phyloP scores from a whole-genome alignment of 2,329 filamentous ascomycete genomes.

The Cercospora berteroae region DNA sequence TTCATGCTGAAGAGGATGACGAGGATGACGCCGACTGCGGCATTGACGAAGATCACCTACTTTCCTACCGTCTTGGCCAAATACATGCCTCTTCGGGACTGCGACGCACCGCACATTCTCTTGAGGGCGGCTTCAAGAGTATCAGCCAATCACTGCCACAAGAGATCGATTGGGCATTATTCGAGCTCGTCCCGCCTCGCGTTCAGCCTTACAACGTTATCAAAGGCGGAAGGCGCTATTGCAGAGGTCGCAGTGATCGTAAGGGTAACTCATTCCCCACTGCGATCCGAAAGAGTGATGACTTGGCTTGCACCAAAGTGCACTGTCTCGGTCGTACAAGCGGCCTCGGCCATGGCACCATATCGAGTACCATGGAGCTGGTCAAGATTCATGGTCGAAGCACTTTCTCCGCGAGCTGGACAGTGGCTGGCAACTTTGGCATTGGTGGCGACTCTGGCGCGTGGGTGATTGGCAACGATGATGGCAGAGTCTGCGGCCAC shows the following conservation, averaged over 20 bases:
- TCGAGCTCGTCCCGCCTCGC: conserved; percentile 72
- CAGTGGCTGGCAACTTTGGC: conserved; percentile 58
- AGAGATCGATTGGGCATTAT: conserved; percentile 94
- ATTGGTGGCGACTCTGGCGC: conserved; percentile 89
- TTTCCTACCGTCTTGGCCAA: conserved; percentile 76
- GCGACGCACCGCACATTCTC: conserved; percentile 52
- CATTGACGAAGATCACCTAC: conserved; percentile 77
- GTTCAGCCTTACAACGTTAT: conserved; percentile 71
- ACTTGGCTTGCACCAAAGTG: conserved; percentile 72
- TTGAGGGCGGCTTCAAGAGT: conserved; percentile 44
- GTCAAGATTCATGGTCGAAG: conserved; percentile 84
- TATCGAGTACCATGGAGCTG: conserved; percentile 73
- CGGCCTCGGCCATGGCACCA: conserved; percentile 74
- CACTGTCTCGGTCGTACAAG: conserved; percentile 87
- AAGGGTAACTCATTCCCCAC: conserved; percentile 39
- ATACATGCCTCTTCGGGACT: conserved; percentile 90
- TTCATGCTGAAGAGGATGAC: conserved; percentile 77
- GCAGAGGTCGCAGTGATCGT: conserved; percentile 29
- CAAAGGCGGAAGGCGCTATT: conserved; percentile 49
- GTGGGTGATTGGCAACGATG: conserved; percentile 79
- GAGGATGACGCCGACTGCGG: conserved; percentile 67
- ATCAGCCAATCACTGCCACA: conserved; percentile 66
- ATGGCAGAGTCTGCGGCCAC: conserved; percentile 82
- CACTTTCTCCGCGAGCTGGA: conserved; percentile 72
- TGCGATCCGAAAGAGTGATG: conserved; percentile 59